phyloP scores from a whole-genome alignment of 2,329 filamentous ascomycete species.

The Diaporthe destruens region DNA sequence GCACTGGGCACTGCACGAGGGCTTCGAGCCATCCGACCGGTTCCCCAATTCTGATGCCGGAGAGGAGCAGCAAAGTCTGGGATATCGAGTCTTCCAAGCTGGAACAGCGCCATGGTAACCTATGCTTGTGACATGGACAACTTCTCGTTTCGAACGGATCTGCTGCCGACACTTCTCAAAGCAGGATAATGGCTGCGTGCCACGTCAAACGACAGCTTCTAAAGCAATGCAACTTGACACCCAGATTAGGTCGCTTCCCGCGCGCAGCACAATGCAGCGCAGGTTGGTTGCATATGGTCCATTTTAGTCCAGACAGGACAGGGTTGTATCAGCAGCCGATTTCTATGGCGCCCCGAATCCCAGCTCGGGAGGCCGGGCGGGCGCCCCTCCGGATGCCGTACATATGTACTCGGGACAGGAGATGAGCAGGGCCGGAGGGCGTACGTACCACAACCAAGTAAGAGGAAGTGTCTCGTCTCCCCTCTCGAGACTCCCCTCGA shows the following conservation, averaged over 20 bases:
- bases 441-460: no score
- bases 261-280: constrained; percentile 2
- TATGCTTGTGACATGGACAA: background rate
- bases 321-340: background rate
- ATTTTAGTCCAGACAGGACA: constrained; percentile 10
- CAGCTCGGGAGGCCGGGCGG: background rate
- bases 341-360: background rate
- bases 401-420: background rate
- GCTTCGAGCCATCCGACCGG: background rate
- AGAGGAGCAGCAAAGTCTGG: background rate
- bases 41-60: background rate
- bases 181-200: constrained; percentile 7
- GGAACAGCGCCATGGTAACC: background rate
- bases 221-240: constrained; percentile 10
- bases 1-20: background rate
- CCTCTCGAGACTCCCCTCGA: background rate
- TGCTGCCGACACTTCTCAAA: constrained; percentile 11
- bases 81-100: background rate
- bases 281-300: background rate
- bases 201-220: constrained; percentile 27
- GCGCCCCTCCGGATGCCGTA: background rate
- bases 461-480: background rate
- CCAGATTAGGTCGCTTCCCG: constrained; percentile 16
- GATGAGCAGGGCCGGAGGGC: background rate
- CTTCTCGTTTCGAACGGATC: background rate